Evolutionary conservation across 2,329 filamentous ascomycete genomes (phyloP).

Genomic region (Penicillium polonicum): DNA sequence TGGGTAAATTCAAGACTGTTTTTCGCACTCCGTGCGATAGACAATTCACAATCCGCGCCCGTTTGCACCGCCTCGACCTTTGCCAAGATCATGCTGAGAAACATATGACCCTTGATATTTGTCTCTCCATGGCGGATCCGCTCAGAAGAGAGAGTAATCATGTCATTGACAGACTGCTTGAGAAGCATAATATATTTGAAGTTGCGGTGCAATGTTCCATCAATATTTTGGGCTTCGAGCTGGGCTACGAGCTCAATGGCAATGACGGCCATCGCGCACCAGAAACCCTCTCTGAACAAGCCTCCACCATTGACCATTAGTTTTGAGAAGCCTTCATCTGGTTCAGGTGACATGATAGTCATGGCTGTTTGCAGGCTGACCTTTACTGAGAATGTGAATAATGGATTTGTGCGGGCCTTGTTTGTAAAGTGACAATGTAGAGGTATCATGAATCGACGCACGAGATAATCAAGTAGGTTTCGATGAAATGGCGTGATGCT

Average conservation of each 20-base stretch:
- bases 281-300: neutral
- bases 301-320: neutral
- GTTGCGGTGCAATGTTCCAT: neutral
- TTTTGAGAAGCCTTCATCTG: neutral
- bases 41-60: neutral
- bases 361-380: neutral
- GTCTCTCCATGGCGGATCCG: neutral
- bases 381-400: neutral
- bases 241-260: neutral
- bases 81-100: neutral
- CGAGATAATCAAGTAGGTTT: neutral
- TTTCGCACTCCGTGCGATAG: neutral
- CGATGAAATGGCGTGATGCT: neutral
- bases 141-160: neutral
- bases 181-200: neutral
- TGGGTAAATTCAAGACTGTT: neutral
- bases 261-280: neutral
- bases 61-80: neutral
- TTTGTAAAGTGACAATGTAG: neutral
- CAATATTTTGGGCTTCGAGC: neutral
- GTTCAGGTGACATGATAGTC: neutral
- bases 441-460: neutral
- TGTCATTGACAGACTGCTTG: neutral
- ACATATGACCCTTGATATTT: neutral
- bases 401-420: neutral